Conservation (phyloP, 306 rosid species). For the Amphicarpaea edgeworthii region DNA sequence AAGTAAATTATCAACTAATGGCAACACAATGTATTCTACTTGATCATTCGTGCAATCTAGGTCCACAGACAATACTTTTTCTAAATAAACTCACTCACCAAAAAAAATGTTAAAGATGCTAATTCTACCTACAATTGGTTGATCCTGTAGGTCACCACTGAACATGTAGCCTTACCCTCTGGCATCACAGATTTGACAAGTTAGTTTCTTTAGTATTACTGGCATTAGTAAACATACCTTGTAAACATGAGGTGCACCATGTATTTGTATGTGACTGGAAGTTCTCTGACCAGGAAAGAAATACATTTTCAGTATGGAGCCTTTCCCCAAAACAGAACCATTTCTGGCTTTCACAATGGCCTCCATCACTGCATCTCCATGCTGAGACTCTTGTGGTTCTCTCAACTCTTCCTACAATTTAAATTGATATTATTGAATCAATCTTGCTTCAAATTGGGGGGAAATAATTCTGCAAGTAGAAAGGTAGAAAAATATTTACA, state of each 20-base stretch:
- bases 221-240: conserved; percentile 59
- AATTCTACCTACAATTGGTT: conserved; percentile 53
- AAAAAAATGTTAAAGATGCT: conserved; percentile 43
- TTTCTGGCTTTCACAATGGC: conserved; percentile 72
- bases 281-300: conserved; percentile 91
- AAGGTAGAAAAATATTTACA: conserved; percentile 56
- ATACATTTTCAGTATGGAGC: conserved; percentile 85
- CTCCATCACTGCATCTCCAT: conserved; percentile 91
- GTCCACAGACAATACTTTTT: conserved; percentile 10
- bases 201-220: conserved; percentile 41
- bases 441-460: conserved; percentile 30
- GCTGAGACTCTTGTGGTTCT: conserved; percentile 76
- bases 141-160: conserved; percentile 54
- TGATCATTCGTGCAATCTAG: conserved; percentile 21
- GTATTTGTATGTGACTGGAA: conserved; percentile 77
- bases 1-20: conserved; percentile 7
- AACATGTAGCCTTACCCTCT: conserved; percentile 53
- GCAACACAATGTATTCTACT: not conserved
- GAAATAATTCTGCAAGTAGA: conserved; percentile 9
- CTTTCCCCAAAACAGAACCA: conserved; percentile 85
- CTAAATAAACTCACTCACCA: conserved; percentile 42
- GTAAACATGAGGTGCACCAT: conserved; percentile 80
- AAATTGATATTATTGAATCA: conserved; percentile 46
- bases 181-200: conserved; percentile 51
- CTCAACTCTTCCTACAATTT: conserved; percentile 76